Base-by-base conservation (phyloP, 148 eudicot genomes). In the Agrostemma githago region DNA sequence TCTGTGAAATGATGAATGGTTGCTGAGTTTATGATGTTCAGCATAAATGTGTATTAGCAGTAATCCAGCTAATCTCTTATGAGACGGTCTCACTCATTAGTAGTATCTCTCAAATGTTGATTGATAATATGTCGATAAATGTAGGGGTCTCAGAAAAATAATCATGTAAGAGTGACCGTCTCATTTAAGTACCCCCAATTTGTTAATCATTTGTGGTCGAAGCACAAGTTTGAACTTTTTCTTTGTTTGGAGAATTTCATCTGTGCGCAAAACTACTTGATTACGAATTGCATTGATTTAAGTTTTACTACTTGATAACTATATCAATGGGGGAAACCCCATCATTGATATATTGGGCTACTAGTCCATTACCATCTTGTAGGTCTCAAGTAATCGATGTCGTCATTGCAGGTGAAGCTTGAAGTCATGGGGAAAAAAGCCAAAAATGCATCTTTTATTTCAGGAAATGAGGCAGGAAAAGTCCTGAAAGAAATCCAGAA, bases 391-490 rank as follows among this genome's bases (percentile, higher is more conserved):
- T 17, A 75, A 65, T 64, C 20, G 66, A 66, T 65, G 8, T 20
- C n/a, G 6, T 51, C 15, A 19, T 56, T 83, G 41, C 80, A 95
- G 99, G 97, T 90, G 75, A 90, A 78, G 79, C 82, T 95, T 5
- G 99, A 95, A 83, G 94, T 95, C 71, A 90, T 95, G 94, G 96
- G 99, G 17, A 95, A 92, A 77, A 95, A 95, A 74, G 97, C 97
- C 12, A 95, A 95, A 74, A 95, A 95, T 83, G 99, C 99, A n/a
- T 84, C 94, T 5, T 95, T 88, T 63, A 95, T 95, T 10, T 89
- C 94, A 63, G 99, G 99, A 80, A 85, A 84, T 76, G 99, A 95
- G 73, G 99, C 99, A 76, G 92, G 84, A 73, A 95, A 95, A 84
- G 88, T 95, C 74, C 84, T 93, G n/a, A 95, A 85, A 78, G 99